Base-by-base conservation (phyloP, 371 early-diverging fungal genomes). In the Mortierella polycephala region DNA sequence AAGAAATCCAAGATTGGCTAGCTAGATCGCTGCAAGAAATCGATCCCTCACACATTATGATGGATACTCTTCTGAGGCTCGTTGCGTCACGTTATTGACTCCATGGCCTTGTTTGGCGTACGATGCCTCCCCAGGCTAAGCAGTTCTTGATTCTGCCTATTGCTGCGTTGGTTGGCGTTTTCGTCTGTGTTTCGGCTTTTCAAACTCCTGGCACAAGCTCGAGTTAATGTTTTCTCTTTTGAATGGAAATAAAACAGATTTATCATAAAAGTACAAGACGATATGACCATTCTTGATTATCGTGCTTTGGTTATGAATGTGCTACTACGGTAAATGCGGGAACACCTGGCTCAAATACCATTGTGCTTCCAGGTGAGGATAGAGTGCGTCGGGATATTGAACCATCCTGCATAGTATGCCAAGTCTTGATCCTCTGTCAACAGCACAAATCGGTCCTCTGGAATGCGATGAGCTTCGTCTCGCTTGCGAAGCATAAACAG, bases 401-500 rank as follows among this genome's bases (percentile, higher is more conserved):
- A 77, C 79, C 79, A 77, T 8, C 62, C 51, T 4, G 79, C 72
- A 62, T 64, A 77, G 42, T 69, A 50, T 10, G 51, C 52, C 56
- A 77, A 47, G 20, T 71, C 73, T 2, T 45, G 57, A 39, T 77
- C 79, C 49, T 77, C 79, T 1, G 79, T 77, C 60, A 77, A 41
- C 37, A 77, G 20, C 46, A 71, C n/a, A 39, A 77, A 77, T 30
- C 63, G 64, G 20, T 71, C 69, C 37, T 64, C 55, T 5, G 64
- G 63, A 14, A 76, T 55, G 49, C 71, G 62, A n/a, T 54, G 63
- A 0, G 65, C 39, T 23, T 57, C 62, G 4, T 71, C 73, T 12
- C 79, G 79, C 30, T 77, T 77, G 18, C 68, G 72, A 13, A 77
- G 58, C 62, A 77, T 68, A 56, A 65, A 68, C 18, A 77, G 46